Percentiles rank a stretch among this genome's conserved stretches.
phyloP scores from a whole-genome alignment of 1,139 yeast species.

The Taphrina sp. region DNA sequence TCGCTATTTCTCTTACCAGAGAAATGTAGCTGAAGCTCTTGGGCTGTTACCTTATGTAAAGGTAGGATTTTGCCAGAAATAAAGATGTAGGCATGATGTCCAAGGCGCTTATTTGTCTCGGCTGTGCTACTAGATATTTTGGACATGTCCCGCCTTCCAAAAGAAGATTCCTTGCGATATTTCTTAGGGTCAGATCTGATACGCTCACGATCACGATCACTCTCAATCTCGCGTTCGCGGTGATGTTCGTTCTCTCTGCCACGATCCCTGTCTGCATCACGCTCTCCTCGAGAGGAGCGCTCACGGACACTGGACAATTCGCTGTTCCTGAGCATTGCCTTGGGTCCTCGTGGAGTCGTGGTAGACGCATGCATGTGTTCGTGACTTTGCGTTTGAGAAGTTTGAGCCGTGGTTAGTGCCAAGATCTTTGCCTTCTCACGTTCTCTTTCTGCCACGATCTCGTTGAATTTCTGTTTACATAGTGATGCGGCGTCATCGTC shows the following conservation, averaged over 20 bases:
- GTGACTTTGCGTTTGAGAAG: slow-evolving; percentile 3
- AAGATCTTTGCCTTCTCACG: slow-evolving; percentile 35
- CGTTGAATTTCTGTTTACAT: slow-evolving; percentile 40
- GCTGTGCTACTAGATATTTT: slow-evolving; percentile 8
- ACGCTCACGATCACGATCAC: slow-evolving; percentile 18
- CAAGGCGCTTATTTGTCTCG: slow-evolving; percentile 15
- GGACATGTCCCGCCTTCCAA: slow-evolving; percentile 4
- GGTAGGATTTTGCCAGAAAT: slow-evolving; percentile 58
- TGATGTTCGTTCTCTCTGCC: too few species aligned
- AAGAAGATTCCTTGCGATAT: slow-evolving; percentile 10
- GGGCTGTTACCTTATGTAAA: slow-evolving; percentile 52
- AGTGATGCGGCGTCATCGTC: slow-evolving; percentile 44
- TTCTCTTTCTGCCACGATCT: slow-evolving; percentile 36
- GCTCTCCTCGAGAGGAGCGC: neutral
- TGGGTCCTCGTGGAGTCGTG: slow-evolving; percentile 1
- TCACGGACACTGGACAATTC: neutral
- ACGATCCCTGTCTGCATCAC: too few species aligned
- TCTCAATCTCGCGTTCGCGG: neutral
- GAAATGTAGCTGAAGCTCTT: slow-evolving; percentile 56
- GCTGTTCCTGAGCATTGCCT: neutral
- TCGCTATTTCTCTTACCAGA: slow-evolving; percentile 53
- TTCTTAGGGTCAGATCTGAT: slow-evolving; percentile 7
- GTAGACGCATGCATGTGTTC: neutral
- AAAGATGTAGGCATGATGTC: slow-evolving; percentile 51
- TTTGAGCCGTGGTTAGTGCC: slow-evolving; percentile 6